Conservation (phyloP, 2,329 filamentous ascomycete species). For the Lecanicillium sp. region DNA sequence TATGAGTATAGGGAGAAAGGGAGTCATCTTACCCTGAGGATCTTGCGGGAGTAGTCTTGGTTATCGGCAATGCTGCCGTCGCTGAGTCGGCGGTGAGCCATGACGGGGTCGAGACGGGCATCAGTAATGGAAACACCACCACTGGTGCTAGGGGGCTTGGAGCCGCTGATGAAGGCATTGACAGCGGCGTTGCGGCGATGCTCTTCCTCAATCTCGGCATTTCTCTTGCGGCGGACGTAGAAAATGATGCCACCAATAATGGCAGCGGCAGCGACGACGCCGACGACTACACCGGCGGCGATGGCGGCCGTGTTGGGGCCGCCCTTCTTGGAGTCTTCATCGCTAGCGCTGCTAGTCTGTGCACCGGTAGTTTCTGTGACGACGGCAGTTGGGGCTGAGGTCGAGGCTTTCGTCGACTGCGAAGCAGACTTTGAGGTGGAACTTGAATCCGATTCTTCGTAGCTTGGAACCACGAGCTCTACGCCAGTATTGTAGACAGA, state of each 20-base stretch:
- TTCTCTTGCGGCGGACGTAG: constrained; percentile 66
- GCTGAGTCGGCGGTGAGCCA: constrained; percentile 78
- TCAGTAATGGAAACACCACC: constrained; percentile 68
- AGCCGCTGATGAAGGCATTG: constrained; percentile 64
- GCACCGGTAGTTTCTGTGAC: constrained; percentile 15
- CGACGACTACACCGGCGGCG: constrained; percentile 80
- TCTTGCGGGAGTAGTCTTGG: constrained; percentile 91
- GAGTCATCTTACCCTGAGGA: constrained; percentile 69
- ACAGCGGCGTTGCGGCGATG: constrained; percentile 75
- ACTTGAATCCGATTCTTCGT: constrained; percentile 15
- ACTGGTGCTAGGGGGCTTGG: constrained; percentile 54
- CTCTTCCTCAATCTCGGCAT: constrained; percentile 74
- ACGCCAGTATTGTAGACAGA: constrained; percentile 45
- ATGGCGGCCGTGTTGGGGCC: constrained; percentile 73
- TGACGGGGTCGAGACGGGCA: constrained; percentile 77
- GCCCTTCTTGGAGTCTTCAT: neutral
- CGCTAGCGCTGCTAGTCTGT: neutral
- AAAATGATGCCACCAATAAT: constrained; percentile 64
- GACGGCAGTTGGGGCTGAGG: constrained; percentile 13
- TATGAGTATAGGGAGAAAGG: neutral
- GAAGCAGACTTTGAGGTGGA: constrained; percentile 19
- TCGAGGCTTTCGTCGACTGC: no score
- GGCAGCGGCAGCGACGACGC: constrained; percentile 61
- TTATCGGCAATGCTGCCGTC: constrained; percentile 96
- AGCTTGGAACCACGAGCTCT: constrained; percentile 29